phyloP scores from a whole-genome alignment of 1,284 basidiomycete genomes.

The Leucoagaricus sp. region DNA sequence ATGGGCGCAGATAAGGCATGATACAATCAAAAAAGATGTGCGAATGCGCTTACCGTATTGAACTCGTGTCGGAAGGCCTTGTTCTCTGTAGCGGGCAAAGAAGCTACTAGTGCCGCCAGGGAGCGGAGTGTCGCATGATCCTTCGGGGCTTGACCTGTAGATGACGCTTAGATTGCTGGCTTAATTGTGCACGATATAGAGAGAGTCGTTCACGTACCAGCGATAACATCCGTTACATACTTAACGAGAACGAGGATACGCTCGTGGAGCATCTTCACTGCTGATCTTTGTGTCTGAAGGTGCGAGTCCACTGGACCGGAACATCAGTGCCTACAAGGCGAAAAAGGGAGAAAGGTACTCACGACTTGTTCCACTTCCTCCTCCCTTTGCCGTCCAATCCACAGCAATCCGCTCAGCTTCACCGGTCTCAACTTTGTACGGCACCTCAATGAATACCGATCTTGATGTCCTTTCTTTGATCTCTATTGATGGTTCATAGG shows the following conservation, averaged over 20 bases:
- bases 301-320: conserved; percentile 78
- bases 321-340: background rate
- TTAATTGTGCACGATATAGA: conserved; percentile 1
- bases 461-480: conserved; percentile 76
- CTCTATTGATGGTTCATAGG: conserved; percentile 88
- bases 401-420: conserved; percentile 99
- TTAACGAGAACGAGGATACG: conserved; percentile 81
- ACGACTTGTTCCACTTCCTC: conserved; percentile 80
- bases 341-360: conserved; percentile 32
- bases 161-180: conserved; percentile 5
- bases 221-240: conserved; percentile 78
- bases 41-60: conserved; percentile 59
- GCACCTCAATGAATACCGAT: conserved; percentile 79
- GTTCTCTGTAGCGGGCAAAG: conserved; percentile 83
- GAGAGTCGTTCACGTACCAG: conserved; percentile 49
- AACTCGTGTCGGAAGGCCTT: conserved; percentile 83
- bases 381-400: conserved; percentile 92
- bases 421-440: conserved; percentile 92
- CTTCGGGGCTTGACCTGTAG: conserved; percentile 61
- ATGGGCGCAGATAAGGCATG: conserved; percentile 4
- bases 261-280: conserved; percentile 94
- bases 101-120: conserved; percentile 82
- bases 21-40: conserved; percentile 2
- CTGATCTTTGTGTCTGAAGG: conserved; percentile 89
- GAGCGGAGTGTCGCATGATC: conserved; percentile 86